Percentiles rank a stretch among this genome's conserved stretches.
Conservation (phyloP, 768 basidiomycete genomes). For the Roridomyces roridus region DNA sequence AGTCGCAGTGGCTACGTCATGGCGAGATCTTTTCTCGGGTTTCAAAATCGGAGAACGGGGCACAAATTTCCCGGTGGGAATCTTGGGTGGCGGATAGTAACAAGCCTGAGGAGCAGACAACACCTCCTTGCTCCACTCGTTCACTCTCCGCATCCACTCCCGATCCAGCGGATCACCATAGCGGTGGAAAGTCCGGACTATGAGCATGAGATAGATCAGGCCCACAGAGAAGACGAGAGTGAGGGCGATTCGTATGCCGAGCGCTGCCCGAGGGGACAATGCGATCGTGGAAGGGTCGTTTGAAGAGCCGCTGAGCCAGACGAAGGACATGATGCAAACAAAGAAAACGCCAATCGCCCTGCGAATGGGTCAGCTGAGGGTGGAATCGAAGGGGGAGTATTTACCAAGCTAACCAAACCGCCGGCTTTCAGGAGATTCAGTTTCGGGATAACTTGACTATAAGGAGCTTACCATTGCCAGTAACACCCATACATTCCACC, state of each 20-base stretch:
- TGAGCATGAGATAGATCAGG: slow-evolving; percentile 55
- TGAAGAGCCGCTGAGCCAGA: slow-evolving; percentile 60
- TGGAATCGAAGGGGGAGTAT: neutral
- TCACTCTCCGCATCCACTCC: slow-evolving; percentile 36
- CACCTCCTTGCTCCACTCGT: slow-evolving; percentile 28
- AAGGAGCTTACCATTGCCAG: slow-evolving; percentile 49
- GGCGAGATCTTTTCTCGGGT: no score
- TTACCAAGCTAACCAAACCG: slow-evolving; percentile 68
- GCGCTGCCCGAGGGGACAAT: slow-evolving; percentile 35
- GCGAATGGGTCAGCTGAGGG: neutral
- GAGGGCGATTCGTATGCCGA: slow-evolving; percentile 49
- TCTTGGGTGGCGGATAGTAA: no score
- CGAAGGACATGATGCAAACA: slow-evolving; percentile 60
- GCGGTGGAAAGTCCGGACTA: slow-evolving; percentile 56
- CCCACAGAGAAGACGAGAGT: slow-evolving; percentile 57
- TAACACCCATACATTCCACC: slow-evolving; percentile 74
- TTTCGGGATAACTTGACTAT: neutral
- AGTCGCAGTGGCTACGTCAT: no score
- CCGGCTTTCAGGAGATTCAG: slow-evolving; percentile 39
- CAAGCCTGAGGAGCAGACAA: no score
- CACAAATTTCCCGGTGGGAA: no score
- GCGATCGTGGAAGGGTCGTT: slow-evolving; percentile 31
- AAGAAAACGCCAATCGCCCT: slow-evolving; percentile 68
- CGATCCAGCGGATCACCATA: slow-evolving; percentile 54
- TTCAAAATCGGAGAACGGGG: no score